Conservation (phyloP, 169 alveolate genomes). For the Plasmodium sp. region DNA sequence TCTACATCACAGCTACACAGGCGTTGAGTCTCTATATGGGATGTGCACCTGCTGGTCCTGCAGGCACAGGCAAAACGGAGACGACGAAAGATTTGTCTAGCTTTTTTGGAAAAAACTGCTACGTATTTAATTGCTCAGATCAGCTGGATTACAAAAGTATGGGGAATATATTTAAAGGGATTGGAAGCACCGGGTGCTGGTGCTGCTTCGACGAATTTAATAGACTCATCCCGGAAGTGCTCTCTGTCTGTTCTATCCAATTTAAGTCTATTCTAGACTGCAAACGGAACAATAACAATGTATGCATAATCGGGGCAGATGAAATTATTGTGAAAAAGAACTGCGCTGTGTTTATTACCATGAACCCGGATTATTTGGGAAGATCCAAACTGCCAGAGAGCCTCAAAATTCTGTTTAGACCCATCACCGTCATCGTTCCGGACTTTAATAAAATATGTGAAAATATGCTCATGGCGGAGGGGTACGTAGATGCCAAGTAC, state of each 20-base stretch:
- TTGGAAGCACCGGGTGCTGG: constrained; percentile 98
- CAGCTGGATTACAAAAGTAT: constrained; percentile 96
- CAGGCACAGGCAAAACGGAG: constrained; percentile 98
- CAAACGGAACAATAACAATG: constrained; percentile 88
- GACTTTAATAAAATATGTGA: constrained; percentile 96
- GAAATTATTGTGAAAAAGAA: constrained; percentile 94
- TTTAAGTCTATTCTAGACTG: constrained; percentile 96
- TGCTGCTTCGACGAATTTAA: constrained; percentile 98
- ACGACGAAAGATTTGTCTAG: constrained; percentile 96
- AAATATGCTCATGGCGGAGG: constrained; percentile 98
- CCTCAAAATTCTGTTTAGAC: constrained; percentile 95
- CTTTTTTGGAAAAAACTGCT: constrained; percentile 97
- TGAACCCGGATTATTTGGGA: constrained; percentile 97
- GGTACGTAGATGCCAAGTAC: constrained; percentile 95
- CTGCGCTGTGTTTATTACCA: constrained; percentile 97
- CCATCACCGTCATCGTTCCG: constrained; percentile 96
- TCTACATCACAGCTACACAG: constrained; percentile 98
- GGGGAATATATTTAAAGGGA: constrained; percentile 97
- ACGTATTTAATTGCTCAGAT: constrained; percentile 96
- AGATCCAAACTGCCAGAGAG: constrained; percentile 97
- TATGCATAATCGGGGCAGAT: constrained; percentile 93
- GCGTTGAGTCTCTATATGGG: constrained; percentile 97
- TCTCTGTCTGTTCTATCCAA: constrained; percentile 97
- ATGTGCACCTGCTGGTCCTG: constrained; percentile 99
- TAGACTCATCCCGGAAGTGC: constrained; percentile 96